Conservation (phyloP, 495 filamentous ascomycete genomes). For the Aspergillus nanangensis region DNA sequence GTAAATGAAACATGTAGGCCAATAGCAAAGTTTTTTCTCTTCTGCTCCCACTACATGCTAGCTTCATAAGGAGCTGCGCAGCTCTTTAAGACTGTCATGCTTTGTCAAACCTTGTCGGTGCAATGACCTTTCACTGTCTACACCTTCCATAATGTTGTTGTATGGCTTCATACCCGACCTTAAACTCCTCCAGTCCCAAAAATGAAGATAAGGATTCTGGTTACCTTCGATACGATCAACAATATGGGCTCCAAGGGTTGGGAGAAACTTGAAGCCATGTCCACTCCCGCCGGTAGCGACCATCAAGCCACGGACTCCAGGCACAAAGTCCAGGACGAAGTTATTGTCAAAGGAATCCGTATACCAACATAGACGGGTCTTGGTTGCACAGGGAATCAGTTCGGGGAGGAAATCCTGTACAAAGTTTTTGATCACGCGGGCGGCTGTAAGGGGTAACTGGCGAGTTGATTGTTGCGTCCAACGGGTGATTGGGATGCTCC, state of each 20-base stretch:
- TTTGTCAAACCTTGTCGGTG: background rate
- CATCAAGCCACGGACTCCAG: background rate
- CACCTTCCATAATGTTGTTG: background rate
- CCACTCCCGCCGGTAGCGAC: conserved; percentile 37
- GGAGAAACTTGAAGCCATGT: conserved; percentile 38
- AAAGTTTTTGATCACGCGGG: conserved; percentile 21
- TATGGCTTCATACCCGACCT: background rate
- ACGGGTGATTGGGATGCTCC: conserved; percentile 30
- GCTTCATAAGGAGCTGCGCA: background rate
- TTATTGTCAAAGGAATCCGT: conserved; percentile 64
- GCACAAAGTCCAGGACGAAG: conserved; percentile 32
- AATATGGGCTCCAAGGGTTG: conserved; percentile 32
- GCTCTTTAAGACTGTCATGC: background rate
- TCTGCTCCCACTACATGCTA: too few relatives aligned
- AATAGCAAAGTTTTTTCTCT: too few relatives aligned
- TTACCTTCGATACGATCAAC: conserved; percentile 31
- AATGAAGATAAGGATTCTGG: background rate
- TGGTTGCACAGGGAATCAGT: conserved; percentile 17
- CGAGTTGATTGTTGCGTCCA: conserved; percentile 21
- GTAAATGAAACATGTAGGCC: too few relatives aligned
- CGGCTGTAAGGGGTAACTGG: conserved; percentile 8
- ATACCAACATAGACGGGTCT: conserved; percentile 77
- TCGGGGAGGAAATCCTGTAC: conserved; percentile 31
- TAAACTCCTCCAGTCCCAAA: background rate
- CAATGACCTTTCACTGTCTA: background rate